Evolutionary conservation across 352 stramenopile species (phyloP), one percentile per base, ranked within the genome.

Genomic region (Phytopythium ostracodes): DNA sequence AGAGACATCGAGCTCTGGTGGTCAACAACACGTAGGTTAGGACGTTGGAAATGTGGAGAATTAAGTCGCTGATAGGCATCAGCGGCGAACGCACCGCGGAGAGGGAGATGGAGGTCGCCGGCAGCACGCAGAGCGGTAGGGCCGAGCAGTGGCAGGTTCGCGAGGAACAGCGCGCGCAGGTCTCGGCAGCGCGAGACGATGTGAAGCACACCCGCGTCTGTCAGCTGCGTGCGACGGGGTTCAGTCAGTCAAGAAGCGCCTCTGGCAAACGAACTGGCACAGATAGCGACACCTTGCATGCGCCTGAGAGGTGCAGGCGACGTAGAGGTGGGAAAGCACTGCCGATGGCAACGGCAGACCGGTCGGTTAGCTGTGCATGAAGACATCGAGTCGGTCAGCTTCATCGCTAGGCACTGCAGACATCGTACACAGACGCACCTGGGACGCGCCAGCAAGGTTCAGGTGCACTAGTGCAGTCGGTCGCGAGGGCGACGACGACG

Each of bases 1-100:
- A 0, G 79, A 77, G 31, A 96, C 55, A 58, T 96, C 85, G 25
- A 98, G 79, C 91, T 84, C n/a, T 66, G 74, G 14, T 98, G 67
- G 14, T 5, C 42, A 22, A 7, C n/a, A 49, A 18, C 29, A 11
- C 10, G 29, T 8, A 11, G 6, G 46, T 18, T 17, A 33, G 46
- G 10, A 14, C 46, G 12, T 14, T 52, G 24, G 8, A 9, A 25
- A 33, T 25, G 20, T n/a, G n/a, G 22, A 18, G 0, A 35, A 52
- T 2, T 7, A 33, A 33, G 29, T 33, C 7, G 29, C 4, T 33
- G 29, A 7, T n/a, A 4, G 15, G 25, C 7, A 9, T 4, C 20
- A 20, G 25, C 1, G 47, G 11, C 24, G 14, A 3, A 60, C 51
- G 20, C 55, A 87, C 84, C 86, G 67, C 77, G 75, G 38, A 93